Evolutionary conservation across 176 grass and related monocot genomes (phyloP).

Genomic region (Aegilops umbellulata): DNA sequence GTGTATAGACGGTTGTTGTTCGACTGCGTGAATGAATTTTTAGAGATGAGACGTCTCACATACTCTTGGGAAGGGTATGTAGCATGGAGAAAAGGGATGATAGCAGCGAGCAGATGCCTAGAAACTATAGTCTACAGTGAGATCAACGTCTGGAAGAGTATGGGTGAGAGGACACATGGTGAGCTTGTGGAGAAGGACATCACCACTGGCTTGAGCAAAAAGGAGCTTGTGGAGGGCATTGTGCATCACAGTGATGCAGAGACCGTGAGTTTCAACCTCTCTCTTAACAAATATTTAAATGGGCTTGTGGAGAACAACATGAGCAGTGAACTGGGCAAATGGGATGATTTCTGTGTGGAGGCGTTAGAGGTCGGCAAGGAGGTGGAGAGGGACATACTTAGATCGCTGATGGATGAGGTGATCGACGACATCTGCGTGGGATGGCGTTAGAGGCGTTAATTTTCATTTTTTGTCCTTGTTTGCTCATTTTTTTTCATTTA

Average conservation of each 20-base stretch:
- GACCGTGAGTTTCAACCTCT: too few species aligned
- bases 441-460: constrained; percentile 32
- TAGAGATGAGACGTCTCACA: constrained; percentile 45
- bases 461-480: constrained; percentile 35
- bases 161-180: constrained; percentile 40
- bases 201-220: constrained; percentile 50
- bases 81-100: constrained; percentile 70
- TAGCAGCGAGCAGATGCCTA: constrained; percentile 22
- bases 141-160: constrained; percentile 60
- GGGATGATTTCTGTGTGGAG: constrained; percentile 68
- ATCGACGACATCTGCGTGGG: constrained; percentile 47
- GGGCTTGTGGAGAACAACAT: constrained; percentile 85
- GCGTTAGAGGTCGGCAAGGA: constrained; percentile 55
- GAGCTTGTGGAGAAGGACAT: constrained; percentile 88
- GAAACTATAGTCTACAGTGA: constrained; percentile 48
- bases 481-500: constrained; percentile 23
- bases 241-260: too few species aligned
- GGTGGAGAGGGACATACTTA: constrained; percentile 53
- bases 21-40: constrained; percentile 63
- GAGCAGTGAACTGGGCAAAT: constrained; percentile 60
- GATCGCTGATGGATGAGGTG: constrained; percentile 68
- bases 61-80: constrained; percentile 74
- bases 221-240: too few species aligned
- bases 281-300: constrained; percentile 16
- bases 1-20: constrained; percentile 51